Percentiles rank a stretch among this genome's conserved stretches.
These are phyloP conservation scores for Fusarium sp. DNA, from an alignment of 2,329 filamentous ascomycete genomes.

Conservation along the genomic window DNA sequence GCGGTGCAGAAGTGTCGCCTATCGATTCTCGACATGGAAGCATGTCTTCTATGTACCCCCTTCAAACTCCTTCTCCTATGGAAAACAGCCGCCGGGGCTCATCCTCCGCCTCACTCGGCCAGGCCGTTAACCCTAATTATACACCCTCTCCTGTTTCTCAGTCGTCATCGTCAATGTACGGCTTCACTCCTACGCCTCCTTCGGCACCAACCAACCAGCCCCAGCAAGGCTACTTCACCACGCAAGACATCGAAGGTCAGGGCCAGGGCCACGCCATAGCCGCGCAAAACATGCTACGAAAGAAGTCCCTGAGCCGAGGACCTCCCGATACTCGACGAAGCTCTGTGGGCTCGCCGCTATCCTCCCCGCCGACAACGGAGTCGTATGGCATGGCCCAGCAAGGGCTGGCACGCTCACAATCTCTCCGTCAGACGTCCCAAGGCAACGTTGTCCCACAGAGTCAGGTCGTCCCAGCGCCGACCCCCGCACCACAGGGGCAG, in stretches of 20 bases:
- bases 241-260: conserved; percentile 33
- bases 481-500: conserved; percentile 28
- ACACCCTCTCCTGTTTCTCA: conserved; percentile 43
- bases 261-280: conserved; percentile 36
- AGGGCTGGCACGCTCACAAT: conserved; percentile 23
- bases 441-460: conserved; percentile 12
- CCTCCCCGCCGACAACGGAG: conserved; percentile 13
- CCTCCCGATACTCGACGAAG: conserved; percentile 35
- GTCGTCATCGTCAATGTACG: conserved; percentile 27
- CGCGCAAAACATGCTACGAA: conserved; percentile 41
- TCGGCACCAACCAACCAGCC: conserved; percentile 22
- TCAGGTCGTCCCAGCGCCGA: conserved; percentile 7
- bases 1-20: conserved; percentile 43
- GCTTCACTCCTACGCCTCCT: conserved; percentile 32
- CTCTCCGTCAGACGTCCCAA: conserved; percentile 29
- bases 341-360: conserved; percentile 31
- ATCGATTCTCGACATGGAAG: conserved; percentile 44
- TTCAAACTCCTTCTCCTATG: conserved; percentile 48
- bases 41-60: conserved; percentile 35
- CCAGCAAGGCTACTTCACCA: conserved; percentile 35
- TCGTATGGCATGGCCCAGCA: conserved; percentile 4
- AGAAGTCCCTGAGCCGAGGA: conserved; percentile 35
- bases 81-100: conserved; percentile 41
- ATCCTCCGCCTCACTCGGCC: conserved; percentile 30
- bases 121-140: conserved; percentile 17